Percentiles rank a stretch among this genome's conserved stretches.
phyloP scores from a whole-genome alignment of 1,284 basidiomycete species.

The Calocybe gambosa region DNA sequence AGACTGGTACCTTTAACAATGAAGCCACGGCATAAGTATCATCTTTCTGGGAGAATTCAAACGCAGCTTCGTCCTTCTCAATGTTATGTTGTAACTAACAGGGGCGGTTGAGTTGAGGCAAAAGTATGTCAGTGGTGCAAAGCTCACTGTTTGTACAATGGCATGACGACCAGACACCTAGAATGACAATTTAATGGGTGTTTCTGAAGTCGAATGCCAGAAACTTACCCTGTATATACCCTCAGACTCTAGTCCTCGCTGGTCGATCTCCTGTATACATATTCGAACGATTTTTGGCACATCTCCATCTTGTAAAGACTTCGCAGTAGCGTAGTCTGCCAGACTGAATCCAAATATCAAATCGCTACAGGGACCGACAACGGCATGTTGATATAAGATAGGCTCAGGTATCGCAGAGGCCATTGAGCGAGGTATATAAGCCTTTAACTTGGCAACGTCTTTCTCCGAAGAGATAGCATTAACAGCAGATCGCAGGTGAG shows the following conservation, averaged over 20 bases:
- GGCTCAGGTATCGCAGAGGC: slow-evolving; percentile 59
- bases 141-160: slow-evolving; percentile 68
- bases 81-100: slow-evolving; percentile 78
- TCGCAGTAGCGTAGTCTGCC: slow-evolving; percentile 87
- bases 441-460: slow-evolving; percentile 55
- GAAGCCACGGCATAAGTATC: slow-evolving; percentile 90
- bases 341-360: slow-evolving; percentile 91
- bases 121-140: background rate
- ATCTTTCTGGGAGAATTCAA: slow-evolving; percentile 73
- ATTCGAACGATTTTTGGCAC: slow-evolving; percentile 82
- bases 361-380: slow-evolving; percentile 84
- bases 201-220: background rate
- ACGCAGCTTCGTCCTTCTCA: slow-evolving; percentile 84
- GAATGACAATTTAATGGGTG: background rate
- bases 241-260: slow-evolving; percentile 73
- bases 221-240: slow-evolving; percentile 75
- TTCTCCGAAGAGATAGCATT: slow-evolving; percentile 64
- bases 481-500: slow-evolving; percentile 51
- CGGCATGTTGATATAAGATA: slow-evolving; percentile 71
- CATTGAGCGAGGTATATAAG: slow-evolving; percentile 52
- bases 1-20: slow-evolving; percentile 71
- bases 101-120: slow-evolving; percentile 8
- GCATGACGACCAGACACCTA: slow-evolving; percentile 84
- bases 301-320: slow-evolving; percentile 67
- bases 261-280: slow-evolving; percentile 83